Conservation (phyloP, 306 rosid species). For the Dalbergia oliveri region DNA sequence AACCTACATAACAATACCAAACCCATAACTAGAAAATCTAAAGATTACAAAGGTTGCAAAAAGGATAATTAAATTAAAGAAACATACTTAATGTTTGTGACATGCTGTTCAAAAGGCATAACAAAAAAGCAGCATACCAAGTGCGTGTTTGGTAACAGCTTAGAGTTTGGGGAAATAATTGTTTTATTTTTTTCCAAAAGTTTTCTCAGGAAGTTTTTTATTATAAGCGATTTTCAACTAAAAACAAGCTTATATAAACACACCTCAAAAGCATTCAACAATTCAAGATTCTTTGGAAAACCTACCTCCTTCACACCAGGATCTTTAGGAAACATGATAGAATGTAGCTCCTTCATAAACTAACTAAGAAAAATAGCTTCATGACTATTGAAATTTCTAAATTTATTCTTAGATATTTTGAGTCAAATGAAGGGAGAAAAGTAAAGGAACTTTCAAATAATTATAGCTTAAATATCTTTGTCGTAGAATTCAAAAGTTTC, state of each 20-base stretch:
- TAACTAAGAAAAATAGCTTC: conserved; percentile 7
- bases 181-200: too few relatives aligned
- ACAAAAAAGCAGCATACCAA: conserved; percentile 31
- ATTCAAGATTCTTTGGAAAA: not conserved
- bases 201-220: too few relatives aligned
- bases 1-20: conserved; percentile 61
- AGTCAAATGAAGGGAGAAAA: not conserved
- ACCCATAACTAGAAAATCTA: conserved; percentile 39
- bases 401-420: not conserved
- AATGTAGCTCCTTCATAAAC: conserved; percentile 5
- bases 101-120: conserved; percentile 21
- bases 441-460: too few relatives aligned
- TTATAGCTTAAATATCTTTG: too few relatives aligned
- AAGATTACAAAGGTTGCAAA: conserved; percentile 24
- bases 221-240: too few relatives aligned
- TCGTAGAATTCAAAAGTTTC: not conserved
- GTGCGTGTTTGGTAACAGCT: too few relatives aligned
- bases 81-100: not conserved
- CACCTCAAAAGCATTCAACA: conserved; percentile 1
- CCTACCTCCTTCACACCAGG: conserved; percentile 24
- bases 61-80: conserved; percentile 15
- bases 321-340: conserved; percentile 20
- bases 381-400: not conserved
- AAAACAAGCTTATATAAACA: too few relatives aligned
- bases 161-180: too few relatives aligned